Evolutionary conservation across 2,329 filamentous ascomycete genomes (phyloP), one percentile per base, ranked within the genome.

Genomic region (Penicillium digitatum): DNA sequence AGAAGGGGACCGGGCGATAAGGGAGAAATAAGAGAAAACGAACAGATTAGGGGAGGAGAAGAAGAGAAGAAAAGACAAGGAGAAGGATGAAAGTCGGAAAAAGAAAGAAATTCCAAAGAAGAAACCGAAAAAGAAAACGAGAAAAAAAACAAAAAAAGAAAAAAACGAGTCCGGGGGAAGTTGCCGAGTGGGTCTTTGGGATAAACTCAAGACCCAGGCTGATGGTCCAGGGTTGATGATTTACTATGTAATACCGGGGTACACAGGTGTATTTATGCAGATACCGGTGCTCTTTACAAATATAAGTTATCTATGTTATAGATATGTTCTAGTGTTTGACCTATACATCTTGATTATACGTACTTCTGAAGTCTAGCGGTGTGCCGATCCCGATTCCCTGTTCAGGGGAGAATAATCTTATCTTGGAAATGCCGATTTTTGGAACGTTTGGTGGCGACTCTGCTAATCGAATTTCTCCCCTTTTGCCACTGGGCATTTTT

Each of bases 111-210:
- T 7, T 27, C 6, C 6, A 8, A 27, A 27, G 6, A 27, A 27
- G 26, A 27, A 27, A 27, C 48, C 24, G 24, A 9, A 40, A 45
- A 57, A 49, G 34, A 34, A 55, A 62, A 51, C 51, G 5, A 48
- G 22, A 14, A 18, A 32, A 38, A 42, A 20, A 20, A n/a, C 24
- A 12, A 31, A 49, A 38, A 39, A 49, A 57, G 39, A 48, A 42
- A 47, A 61, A n/a, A 44, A 43, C 27, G 59, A 62, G 57, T 58
- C 50, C 52, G 62, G 62, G 60, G 65, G 60, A 22, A 31, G 16
- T n/a, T 35, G 45, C 37, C 29, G 52, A 38, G 52, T 55, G 39
- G 52, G 39, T 50, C 46, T 22, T 35, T 50, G 12, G 31, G 29
- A 42, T 42, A 42, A 14, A 32, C 11, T 32, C 24, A 5, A 32